Evolutionary conservation across 257 asterid genomes (phyloP).

Genomic region (Solanum boliviense): DNA sequence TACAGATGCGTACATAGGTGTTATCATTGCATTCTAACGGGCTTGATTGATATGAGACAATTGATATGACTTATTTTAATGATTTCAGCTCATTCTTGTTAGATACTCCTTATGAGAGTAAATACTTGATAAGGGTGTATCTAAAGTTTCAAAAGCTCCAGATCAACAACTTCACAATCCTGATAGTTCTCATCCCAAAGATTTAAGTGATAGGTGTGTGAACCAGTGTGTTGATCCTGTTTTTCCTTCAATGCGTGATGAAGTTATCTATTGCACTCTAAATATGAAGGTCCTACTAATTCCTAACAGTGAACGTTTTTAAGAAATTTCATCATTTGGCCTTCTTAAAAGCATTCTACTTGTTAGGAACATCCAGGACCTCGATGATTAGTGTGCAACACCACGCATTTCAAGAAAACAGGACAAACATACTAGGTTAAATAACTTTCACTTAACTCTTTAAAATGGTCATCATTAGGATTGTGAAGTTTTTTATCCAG

Average conservation of each 20-base stretch:
- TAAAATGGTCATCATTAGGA: neutral
- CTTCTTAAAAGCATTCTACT: too few species aligned
- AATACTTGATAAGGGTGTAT: constrained; percentile 4
- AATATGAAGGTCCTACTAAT: constrained; percentile 51
- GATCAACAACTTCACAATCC: constrained; percentile 8
- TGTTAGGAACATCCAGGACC: constrained; percentile 5
- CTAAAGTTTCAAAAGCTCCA: constrained; percentile 10
- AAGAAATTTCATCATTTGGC: too few species aligned
- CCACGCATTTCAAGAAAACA: constrained; percentile 33
- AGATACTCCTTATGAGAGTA: neutral
- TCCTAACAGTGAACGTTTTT: constrained; percentile 34
- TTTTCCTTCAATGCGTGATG: constrained; percentile 42
- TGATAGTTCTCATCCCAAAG: neutral
- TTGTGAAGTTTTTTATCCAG: constrained; percentile 4
- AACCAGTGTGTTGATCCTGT: neutral
- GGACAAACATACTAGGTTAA: too few species aligned
- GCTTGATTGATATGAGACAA: constrained; percentile 11
- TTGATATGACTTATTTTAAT: too few species aligned
- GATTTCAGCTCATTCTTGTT: too few species aligned
- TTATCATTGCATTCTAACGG: constrained; percentile 21
- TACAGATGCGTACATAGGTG: constrained; percentile 23
- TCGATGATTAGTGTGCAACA: constrained; percentile 61
- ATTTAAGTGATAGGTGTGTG: neutral
- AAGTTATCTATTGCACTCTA: constrained; percentile 51
- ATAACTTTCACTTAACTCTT: neutral